Base-by-base conservation (phyloP, 495 filamentous ascomycete genomes). In the Penicillium crystallinum region DNA sequence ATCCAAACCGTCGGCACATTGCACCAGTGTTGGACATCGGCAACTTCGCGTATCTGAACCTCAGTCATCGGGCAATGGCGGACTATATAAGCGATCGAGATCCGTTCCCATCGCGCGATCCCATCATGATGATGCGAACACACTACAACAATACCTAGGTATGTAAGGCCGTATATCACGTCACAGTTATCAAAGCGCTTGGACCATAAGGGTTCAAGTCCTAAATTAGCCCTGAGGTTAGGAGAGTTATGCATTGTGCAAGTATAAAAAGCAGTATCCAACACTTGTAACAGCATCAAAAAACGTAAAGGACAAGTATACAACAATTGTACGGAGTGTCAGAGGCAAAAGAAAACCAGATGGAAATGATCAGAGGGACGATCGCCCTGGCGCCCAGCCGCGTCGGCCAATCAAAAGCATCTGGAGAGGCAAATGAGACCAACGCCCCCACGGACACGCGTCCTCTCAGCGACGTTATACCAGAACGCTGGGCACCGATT, bases 361-460 rank as follows among this genome's bases (percentile, higher is more conserved):
- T 42, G 55, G 55, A 64, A 62, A 63, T 61, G 57, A 63, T 61
- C 40, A 53, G 49, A 58, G 53, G 52, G 54, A 54, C 53, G 59
- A 65, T 62, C 62, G 45, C 36, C 44, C 57, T 53, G 46, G 54
- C 46, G 42, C 53, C 54, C 58, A 61, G 53, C 58, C 55, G 55
- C 49, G 15, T 50, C 45, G 40, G 31, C 62, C 59, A 65, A 41
- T 62, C 50, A 64, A 47, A 46, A 25, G 19, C 6, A 30, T 17
- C 35, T 43, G 29, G 55, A 55, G 55, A 47, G 55, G 45, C 57
- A 18, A 49, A 33, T 31, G 49, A 52, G 55, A 46, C 46, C 57
- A 52, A 35, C 31, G 19, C 30, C 25, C 12, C 57, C 62, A 65
- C 59, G 21, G 56, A 65, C 62, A 60, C 62, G 62, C 62, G 62